Evolutionary conservation across 352 stramenopile species (phyloP), one percentile per base, ranked within the genome.

Genomic region (Pythium coloratum): DNA sequence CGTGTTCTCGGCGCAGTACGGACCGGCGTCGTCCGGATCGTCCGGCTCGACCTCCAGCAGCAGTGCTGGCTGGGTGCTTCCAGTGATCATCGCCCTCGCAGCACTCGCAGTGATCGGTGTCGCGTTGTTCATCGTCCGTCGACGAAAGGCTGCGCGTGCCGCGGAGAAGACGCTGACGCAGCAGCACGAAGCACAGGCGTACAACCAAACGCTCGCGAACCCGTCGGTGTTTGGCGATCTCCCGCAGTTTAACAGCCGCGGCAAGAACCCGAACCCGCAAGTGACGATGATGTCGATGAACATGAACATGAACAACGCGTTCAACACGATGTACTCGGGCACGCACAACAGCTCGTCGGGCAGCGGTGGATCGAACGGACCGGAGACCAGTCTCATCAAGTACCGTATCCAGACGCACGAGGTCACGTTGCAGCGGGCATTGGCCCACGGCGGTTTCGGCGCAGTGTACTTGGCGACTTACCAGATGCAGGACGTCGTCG

Each of bases 361-460:
- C 75, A 83, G 81, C 32, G 77, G 77, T 6, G 60, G 42, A 2
- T 57, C 34, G 13, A 66, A 77, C 73, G 26, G 73, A 63, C 14
- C 77, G 24, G 86, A 94, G 66, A 81, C 77, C 20, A 84, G 71
- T 5, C 76, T 92, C 9, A 65, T 91, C 50, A 91, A 91, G 61
- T 92, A 92, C 72, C 84, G 84, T 44, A 89, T 94, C 28, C 81
- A 82, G 13, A 78, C 76, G 16, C 78, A 78, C 32, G 82, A 91
- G 33, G 78, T 94, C 42, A 70, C 77, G 34, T 71, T 92, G 30
- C 72, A 89, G 30, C 81, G 84, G 38, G 76, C 76, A 1, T 78
- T 94, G 44, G 86, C 86, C 0, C 88, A 91, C 63, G 86, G 86
- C 16, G 86, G 86, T 36, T 94, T 90, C 57, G 86, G 86, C 24